phyloP scores from a whole-genome alignment of 2,329 filamentous ascomycete species.

The Fusarium siculi region DNA sequence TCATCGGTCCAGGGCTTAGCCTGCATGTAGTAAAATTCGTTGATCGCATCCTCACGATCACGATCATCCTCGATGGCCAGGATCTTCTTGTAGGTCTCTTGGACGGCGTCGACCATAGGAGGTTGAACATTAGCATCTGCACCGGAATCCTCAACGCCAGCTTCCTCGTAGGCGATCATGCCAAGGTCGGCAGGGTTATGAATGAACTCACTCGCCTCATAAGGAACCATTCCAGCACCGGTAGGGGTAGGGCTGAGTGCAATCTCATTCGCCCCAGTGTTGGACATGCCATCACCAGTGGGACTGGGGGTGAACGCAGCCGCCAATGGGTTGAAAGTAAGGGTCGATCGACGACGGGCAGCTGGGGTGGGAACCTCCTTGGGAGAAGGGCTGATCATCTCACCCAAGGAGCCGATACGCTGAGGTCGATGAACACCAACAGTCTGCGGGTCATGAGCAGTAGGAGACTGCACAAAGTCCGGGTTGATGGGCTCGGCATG shows the following conservation, averaged over 20 bases:
- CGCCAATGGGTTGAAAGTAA: not conserved
- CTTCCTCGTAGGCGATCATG: not conserved
- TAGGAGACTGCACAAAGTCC: not conserved
- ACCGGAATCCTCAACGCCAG: not conserved
- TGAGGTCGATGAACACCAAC: not conserved
- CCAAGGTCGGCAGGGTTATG: not conserved
- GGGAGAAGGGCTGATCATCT: not conserved
- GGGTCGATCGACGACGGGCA: not conserved
- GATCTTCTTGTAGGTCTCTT: not conserved
- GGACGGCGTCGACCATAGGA: not conserved
- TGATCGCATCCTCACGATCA: not conserved
- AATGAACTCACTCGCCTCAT: not conserved
- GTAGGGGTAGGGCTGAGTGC: not conserved
- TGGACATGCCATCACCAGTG: not conserved
- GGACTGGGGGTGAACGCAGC: not conserved
- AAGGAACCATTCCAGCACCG: too few species aligned
- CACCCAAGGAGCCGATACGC: not conserved
- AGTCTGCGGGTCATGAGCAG: not conserved
- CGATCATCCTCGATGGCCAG: not conserved
- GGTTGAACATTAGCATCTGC: not conserved
- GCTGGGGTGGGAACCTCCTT: not conserved
- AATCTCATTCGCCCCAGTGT: not conserved
- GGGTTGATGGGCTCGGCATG: accelerated
- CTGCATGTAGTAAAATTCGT: not conserved
- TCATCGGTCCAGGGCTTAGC: not conserved